Conservation (phyloP, 192 early-diverging fungal genomes). For the Hyaloraphidium curvatum region DNA sequence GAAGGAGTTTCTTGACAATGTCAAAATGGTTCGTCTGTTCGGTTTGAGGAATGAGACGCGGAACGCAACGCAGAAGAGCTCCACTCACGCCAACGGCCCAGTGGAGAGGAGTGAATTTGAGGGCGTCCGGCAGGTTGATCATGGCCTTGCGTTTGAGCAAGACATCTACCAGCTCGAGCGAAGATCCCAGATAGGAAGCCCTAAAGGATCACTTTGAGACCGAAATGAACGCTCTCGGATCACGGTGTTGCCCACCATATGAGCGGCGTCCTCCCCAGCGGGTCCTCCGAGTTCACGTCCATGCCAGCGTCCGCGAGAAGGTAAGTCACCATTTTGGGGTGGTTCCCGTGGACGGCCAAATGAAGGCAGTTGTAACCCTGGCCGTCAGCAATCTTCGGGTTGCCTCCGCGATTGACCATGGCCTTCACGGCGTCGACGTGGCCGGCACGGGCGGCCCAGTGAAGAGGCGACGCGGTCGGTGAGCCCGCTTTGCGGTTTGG, state of each 20-base stretch:
- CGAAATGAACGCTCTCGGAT: constrained; percentile 40
- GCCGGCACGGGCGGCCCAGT: constrained; percentile 76
- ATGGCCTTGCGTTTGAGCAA: constrained; percentile 48
- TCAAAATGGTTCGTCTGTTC: constrained; percentile 20
- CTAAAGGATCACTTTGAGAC: background rate
- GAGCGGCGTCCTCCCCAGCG: constrained; percentile 62
- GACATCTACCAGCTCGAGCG: constrained; percentile 38
- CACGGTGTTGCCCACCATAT: constrained; percentile 91
- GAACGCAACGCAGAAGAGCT: background rate
- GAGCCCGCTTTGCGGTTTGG: background rate
- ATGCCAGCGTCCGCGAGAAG: constrained; percentile 41
- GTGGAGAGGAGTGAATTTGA: constrained; percentile 69
- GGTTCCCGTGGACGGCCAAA: constrained; percentile 70
- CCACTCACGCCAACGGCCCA: constrained; percentile 46
- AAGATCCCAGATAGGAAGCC: constrained; percentile 41
- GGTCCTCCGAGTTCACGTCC: constrained; percentile 53
- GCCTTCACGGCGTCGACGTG: constrained; percentile 50
- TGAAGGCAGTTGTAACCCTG: constrained; percentile 84
- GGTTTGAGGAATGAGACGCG: background rate
- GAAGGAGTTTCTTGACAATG: constrained; percentile 40
- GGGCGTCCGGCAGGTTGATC: constrained; percentile 42
- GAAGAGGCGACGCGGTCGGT: constrained; percentile 53
- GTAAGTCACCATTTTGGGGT: too few relatives aligned
- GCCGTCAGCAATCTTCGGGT: constrained; percentile 23
- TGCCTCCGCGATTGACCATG: constrained; percentile 57